phyloP scores from a whole-genome alignment of 2,329 filamentous ascomycete genomes.

The Nigrospora sphaerica region DNA sequence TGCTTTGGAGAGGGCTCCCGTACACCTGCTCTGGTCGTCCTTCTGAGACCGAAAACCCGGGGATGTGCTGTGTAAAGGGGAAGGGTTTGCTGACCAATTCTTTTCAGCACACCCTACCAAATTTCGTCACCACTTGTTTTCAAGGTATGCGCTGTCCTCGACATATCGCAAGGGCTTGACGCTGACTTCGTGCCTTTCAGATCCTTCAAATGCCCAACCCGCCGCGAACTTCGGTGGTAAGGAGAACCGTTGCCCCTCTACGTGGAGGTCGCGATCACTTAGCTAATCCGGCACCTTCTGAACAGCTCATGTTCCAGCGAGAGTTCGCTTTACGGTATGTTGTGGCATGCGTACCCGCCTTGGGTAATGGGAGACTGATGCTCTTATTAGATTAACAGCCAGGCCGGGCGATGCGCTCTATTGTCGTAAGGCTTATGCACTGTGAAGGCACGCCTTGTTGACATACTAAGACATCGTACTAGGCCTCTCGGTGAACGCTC shows the following conservation, averaged over 20 bases:
- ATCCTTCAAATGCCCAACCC: slow-evolving; percentile 56
- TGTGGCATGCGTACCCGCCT: not conserved
- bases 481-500: slow-evolving; percentile 76
- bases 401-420: slow-evolving; percentile 84
- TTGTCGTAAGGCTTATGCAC: slow-evolving; percentile 41
- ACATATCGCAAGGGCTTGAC: not conserved
- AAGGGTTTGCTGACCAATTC: too few species aligned
- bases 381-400: slow-evolving; percentile 55
- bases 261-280: too few species aligned
- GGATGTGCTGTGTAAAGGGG: too few species aligned
- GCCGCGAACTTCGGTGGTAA: slow-evolving; percentile 33
- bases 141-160: slow-evolving; percentile 60
- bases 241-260: slow-evolving; percentile 42
- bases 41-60: too few species aligned
- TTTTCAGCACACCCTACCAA: slow-evolving; percentile 56
- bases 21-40: too few species aligned
- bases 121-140: slow-evolving; percentile 92
- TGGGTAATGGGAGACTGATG: too few species aligned
- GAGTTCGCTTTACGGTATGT: slow-evolving; percentile 66
- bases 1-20: too few species aligned
- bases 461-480: too few species aligned
- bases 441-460: too few species aligned
- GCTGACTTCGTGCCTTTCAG: not conserved
- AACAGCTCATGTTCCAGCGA: slow-evolving; percentile 92
- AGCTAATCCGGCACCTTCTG: too few species aligned